These are phyloP conservation scores for Xylaria sp. DNA, from an alignment of 2,329 filamentous ascomycete species.

Conservation along the genomic window DNA sequence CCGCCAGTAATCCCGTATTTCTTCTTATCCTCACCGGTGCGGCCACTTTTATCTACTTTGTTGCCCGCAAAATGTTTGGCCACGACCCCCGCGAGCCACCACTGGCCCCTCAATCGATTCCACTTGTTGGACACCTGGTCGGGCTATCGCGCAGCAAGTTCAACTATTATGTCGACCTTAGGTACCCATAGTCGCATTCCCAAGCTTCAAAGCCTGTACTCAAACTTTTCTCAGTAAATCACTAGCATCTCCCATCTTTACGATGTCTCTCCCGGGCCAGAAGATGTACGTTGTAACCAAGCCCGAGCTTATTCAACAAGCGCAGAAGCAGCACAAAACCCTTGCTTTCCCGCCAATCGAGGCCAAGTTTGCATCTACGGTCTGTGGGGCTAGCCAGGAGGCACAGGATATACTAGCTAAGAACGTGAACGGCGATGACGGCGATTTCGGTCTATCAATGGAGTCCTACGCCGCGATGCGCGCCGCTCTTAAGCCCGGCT, in stretches of 20 bases:
- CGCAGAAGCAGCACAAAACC: slow-evolving; percentile 54
- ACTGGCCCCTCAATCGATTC: slow-evolving; percentile 47
- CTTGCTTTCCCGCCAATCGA: slow-evolving; percentile 55
- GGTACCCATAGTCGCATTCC: no score
- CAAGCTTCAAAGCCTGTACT: no score
- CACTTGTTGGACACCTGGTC: slow-evolving; percentile 49
- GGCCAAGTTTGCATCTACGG: slow-evolving; percentile 48
- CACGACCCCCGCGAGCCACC: slow-evolving; percentile 51
- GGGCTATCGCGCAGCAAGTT: slow-evolving; percentile 47
- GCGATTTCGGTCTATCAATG: slow-evolving; percentile 49
- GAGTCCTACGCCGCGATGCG: slow-evolving; percentile 52
- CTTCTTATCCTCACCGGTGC: no score
- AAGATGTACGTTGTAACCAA: slow-evolving; percentile 57
- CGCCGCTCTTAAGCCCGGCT: slow-evolving; percentile 48
- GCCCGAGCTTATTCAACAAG: slow-evolving; percentile 51
- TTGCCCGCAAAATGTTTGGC: slow-evolving; percentile 37
- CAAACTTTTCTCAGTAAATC: slow-evolving; percentile 29
- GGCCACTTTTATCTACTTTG: no score
- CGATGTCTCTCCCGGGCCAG: slow-evolving; percentile 54
- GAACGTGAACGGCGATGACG: slow-evolving; percentile 53
- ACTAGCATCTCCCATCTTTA: slow-evolving; percentile 52
- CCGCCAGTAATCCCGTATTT: no score
- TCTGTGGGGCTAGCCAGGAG: slow-evolving; percentile 48
- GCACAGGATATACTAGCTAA: slow-evolving; percentile 47
- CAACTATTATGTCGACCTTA: slow-evolving; percentile 51